phyloP scores from a whole-genome alignment of 2,329 filamentous ascomycete species.

The Leptographium galeiforme region DNA sequence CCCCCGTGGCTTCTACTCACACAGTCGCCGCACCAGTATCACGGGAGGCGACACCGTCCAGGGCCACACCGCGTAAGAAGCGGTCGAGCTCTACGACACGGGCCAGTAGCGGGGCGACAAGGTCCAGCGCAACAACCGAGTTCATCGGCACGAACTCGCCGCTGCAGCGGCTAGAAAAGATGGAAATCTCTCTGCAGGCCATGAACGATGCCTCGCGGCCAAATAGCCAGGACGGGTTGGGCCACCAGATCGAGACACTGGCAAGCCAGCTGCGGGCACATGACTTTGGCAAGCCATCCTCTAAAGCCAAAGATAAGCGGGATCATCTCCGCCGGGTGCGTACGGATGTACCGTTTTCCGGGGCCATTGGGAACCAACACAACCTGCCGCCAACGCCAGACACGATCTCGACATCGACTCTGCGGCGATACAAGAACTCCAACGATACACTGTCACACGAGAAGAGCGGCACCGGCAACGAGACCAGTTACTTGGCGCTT shows the following conservation, averaged over 20 bases:
- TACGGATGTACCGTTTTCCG: slow-evolving; percentile 29
- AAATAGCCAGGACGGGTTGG: slow-evolving; percentile 15
- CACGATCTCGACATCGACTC: slow-evolving; percentile 42
- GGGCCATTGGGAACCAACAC: slow-evolving; percentile 27
- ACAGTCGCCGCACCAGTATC: neutral
- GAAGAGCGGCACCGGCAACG: slow-evolving; percentile 13
- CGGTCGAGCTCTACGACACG: slow-evolving; percentile 20
- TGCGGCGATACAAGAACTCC: slow-evolving; percentile 36
- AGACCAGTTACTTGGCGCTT: slow-evolving; percentile 19
- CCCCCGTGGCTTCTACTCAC: neutral
- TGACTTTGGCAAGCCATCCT: slow-evolving; percentile 14
- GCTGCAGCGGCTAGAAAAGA: slow-evolving; percentile 34
- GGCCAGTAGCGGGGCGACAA: slow-evolving; percentile 16
- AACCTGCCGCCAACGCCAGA: slow-evolving; percentile 44
- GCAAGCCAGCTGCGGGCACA: slow-evolving; percentile 10
- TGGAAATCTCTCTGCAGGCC: slow-evolving; percentile 19
- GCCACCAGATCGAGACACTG: slow-evolving; percentile 11
- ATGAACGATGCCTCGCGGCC: slow-evolving; percentile 18
- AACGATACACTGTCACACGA: slow-evolving; percentile 31
- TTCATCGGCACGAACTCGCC: slow-evolving; percentile 32
- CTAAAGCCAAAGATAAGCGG: slow-evolving; percentile 32
- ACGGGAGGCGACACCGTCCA: neutral
- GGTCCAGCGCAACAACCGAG: slow-evolving; percentile 32
- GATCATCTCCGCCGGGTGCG: slow-evolving; percentile 33
- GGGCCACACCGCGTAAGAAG: slow-evolving; percentile 13